A percentile compares a stretch with the other conserved stretches of the same genome.
phyloP scores from a whole-genome alignment of 495 filamentous ascomycete genomes.

The Xylaria intraflava region DNA sequence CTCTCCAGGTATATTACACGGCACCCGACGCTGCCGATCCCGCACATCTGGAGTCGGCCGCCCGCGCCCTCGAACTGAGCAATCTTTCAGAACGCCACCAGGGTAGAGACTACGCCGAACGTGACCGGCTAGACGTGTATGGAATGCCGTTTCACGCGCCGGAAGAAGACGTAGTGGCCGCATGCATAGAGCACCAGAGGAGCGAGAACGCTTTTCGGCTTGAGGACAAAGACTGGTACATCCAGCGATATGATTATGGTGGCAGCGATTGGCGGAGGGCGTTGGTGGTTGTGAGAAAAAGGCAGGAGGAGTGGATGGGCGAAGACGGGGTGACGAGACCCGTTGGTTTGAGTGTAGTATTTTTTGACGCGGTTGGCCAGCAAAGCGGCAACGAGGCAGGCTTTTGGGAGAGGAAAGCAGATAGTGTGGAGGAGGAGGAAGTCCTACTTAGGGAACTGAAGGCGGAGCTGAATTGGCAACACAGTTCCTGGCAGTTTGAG shows the following conservation, averaged over 20 bases:
- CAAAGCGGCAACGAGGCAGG: neutral
- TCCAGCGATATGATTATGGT: neutral
- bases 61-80: neutral
- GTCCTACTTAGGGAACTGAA: neutral
- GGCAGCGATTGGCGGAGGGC: neutral
- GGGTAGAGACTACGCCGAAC: neutral
- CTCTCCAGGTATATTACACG: slow-evolving; percentile 1
- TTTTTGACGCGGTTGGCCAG: neutral
- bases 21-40: neutral
- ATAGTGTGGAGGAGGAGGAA: neutral
- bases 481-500: neutral
- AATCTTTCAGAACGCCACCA: neutral
- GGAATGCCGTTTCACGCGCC: neutral
- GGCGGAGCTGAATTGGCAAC: neutral
- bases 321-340: neutral
- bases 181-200: neutral
- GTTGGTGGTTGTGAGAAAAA: neutral
- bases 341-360: neutral
- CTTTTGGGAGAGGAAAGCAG: neutral
- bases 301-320: neutral
- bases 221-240: too few relatives aligned
- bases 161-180: too few relatives aligned
- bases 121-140: neutral
- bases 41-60: neutral
- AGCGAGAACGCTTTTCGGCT: neutral